These are phyloP conservation scores for Sporothrix pallida DNA, from an alignment of 2,329 filamentous ascomycete species.

Conservation along the genomic window DNA sequence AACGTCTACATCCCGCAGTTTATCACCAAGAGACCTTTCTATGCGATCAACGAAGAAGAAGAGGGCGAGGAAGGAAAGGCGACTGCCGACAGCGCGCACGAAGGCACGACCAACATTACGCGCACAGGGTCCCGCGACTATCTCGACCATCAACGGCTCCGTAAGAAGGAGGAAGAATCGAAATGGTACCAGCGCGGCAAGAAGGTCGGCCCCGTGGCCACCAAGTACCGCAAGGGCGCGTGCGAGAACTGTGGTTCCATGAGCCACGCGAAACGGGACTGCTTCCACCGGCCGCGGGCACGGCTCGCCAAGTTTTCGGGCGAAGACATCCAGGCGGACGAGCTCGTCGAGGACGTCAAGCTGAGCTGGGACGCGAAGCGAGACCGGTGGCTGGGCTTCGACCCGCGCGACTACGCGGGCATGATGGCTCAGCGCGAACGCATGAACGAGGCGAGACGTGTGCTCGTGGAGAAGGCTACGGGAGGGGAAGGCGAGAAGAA, in stretches of 20 bases:
- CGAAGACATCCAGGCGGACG: conserved; percentile 90
- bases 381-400: conserved; percentile 98
- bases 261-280: conserved; percentile 95
- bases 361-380: conserved; percentile 97
- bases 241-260: conserved; percentile 98
- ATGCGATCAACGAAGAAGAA: conserved; percentile 71
- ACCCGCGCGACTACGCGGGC: conserved; percentile 79
- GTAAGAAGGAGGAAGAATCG: conserved; percentile 74
- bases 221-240: conserved; percentile 96
- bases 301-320: conserved; percentile 92
- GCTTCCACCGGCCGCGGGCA: conserved; percentile 84
- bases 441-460: conserved; percentile 74
- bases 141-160: conserved; percentile 91
- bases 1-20: conserved; percentile 99
- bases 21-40: conserved; percentile 98
- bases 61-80: conserved; percentile 41
- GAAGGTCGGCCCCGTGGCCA: conserved; percentile 83
- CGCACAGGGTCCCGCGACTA: conserved; percentile 60
- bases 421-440: conserved; percentile 92
- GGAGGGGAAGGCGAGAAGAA: conserved; percentile 51
- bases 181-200: conserved; percentile 94
- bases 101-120: conserved; percentile 18
- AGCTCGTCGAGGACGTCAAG: conserved; percentile 81
- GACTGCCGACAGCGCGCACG: conserved; percentile 39
- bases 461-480: conserved; percentile 52